Base-by-base conservation (phyloP, 129 eudicot genomes). In the Flaveria bidentis region DNA sequence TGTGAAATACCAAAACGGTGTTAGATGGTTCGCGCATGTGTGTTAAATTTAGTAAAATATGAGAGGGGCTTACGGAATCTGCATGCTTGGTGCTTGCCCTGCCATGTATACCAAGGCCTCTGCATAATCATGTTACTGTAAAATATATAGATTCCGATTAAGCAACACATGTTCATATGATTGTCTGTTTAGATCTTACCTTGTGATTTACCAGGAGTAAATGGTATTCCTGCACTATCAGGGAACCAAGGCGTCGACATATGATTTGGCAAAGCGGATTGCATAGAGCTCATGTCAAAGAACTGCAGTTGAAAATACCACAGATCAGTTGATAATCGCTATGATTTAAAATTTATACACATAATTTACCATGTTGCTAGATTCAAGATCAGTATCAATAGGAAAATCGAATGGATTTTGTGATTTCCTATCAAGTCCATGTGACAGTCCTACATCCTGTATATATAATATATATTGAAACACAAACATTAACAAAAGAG, bases 351-450 rank as follows among this genome's bases (percentile, higher is more conserved):
- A 22, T 66, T 1, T 50, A 14, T 61, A 77, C 33, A 56, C 3
- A 60, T 17, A 73, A 81, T 86, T 47, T 88, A 93, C 98, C 91
- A 79, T 79, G 80, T 84, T 71, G 79, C 79, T 82, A 26, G 85
- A 52, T 81, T 87, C 97, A 45, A 78, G 78, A 76, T 82, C 91
- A 72, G 84, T 55, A 78, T 88, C 96, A 77, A 71, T 79, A 2
- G 90, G 87, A 73, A 85, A 78, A 85, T 93, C 98, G 18, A 93
- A 93, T 18, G 98, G 98, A 76, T 93, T 93, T 78, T 72, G 76
- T 68, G 98, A 83, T 82, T 85, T 93, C 71, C 65, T 72, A 20
- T 76, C 84, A 60, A 64, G 25, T 71, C 71, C 84, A 75, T 76
- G 69, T 67, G 83, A 58, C 65, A 51, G 84, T 50, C 63, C 69